phyloP scores from a whole-genome alignment of 73 alveolate genomes.

The Paramecium biaurelia region DNA sequence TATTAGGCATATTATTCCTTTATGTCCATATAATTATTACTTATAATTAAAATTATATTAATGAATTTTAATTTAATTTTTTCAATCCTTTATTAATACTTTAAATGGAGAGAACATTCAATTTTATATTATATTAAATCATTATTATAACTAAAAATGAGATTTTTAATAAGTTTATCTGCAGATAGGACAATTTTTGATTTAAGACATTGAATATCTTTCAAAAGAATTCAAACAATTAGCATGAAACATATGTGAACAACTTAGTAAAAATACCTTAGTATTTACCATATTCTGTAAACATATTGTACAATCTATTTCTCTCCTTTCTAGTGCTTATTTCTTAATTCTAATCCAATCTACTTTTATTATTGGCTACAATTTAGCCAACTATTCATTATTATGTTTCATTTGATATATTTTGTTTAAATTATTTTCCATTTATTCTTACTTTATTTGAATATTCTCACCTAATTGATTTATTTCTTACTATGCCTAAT shows the following conservation, averaged over 20 bases:
- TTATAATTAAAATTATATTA: not conserved
- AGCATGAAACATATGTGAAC: slow-evolving; percentile 66
- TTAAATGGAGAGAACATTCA: not conserved
- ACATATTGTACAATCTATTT: slow-evolving; percentile 58
- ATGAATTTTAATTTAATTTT: not conserved
- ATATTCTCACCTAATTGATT: slow-evolving; percentile 31
- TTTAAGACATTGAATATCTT: slow-evolving; percentile 11
- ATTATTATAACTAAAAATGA: slow-evolving; percentile 5
- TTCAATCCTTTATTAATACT: not conserved
- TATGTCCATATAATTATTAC: not conserved
- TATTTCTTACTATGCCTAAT: not conserved
- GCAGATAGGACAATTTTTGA: slow-evolving; percentile 59
- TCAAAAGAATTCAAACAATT: slow-evolving; percentile 62
- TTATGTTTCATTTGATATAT: not conserved
- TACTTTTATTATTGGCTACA: not conserved
- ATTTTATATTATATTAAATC: not conserved
- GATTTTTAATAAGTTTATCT: slow-evolving; percentile 43
- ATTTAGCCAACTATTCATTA: not conserved
- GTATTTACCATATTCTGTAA: not conserved
- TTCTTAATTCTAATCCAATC: slow-evolving; percentile 46
- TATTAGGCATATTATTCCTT: slow-evolving; percentile 14
- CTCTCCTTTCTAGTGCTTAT: slow-evolving; percentile 37
- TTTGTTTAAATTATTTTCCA: slow-evolving; percentile 12
- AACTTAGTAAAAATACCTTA: slow-evolving; percentile 43
- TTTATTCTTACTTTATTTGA: not conserved